Evolutionary conservation across 2,329 filamentous ascomycete species (phyloP).

Genomic region (Cladophialophora bantiana): DNA sequence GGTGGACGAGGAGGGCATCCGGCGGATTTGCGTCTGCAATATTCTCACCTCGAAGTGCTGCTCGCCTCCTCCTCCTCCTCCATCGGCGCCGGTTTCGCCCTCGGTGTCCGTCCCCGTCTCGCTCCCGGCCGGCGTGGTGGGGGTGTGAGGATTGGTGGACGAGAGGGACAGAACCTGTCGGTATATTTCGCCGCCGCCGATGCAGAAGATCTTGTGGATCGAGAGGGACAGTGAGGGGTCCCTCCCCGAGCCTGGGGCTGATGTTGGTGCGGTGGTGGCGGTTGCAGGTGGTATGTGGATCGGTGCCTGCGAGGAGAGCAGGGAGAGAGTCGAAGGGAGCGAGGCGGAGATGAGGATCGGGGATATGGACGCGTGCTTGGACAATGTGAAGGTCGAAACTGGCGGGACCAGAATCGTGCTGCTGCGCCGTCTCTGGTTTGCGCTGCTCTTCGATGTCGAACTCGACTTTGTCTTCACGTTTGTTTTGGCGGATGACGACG

Average conservation of each 20-base stretch:
- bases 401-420: constrained; percentile 28
- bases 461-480: not conserved
- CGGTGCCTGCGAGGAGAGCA: constrained; percentile 26
- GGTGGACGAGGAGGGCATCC: not conserved
- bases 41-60: constrained; percentile 38
- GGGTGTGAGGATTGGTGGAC: constrained; percentile 3
- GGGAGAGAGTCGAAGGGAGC: constrained; percentile 26
- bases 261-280: constrained; percentile 33
- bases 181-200: constrained; percentile 90
- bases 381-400: not conserved
- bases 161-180: constrained; percentile 64
- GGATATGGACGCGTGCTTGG: constrained; percentile 5
- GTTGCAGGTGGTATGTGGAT: constrained; percentile 27
- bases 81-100: constrained; percentile 4
- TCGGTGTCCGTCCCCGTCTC: constrained; percentile 24
- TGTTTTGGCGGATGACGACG: not conserved
- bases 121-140: constrained; percentile 8
- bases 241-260: constrained; percentile 26
- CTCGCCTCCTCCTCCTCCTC: constrained; percentile 8
- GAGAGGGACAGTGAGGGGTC: constrained; percentile 15
- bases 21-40: constrained; percentile 42
- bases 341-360: constrained; percentile 31
- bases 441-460: not conserved
- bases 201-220: constrained; percentile 75
- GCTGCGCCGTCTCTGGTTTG: not conserved